Evolutionary conservation across 2,329 filamentous ascomycete genomes (phyloP), one percentile per base, ranked within the genome.

Genomic region (Coleophoma cylindrospora): DNA sequence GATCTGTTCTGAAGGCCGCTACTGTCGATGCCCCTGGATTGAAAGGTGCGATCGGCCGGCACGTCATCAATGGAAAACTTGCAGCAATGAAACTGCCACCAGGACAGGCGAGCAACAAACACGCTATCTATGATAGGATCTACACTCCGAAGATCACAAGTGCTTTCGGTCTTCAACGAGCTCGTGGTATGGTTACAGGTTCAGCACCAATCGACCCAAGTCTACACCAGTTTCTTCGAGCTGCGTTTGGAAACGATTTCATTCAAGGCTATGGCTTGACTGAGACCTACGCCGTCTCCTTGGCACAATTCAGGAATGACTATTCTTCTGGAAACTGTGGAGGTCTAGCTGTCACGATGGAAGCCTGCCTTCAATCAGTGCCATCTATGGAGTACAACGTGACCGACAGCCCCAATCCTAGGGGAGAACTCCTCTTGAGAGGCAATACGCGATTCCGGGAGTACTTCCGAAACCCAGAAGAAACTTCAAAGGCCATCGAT

Each of bases 321-420:
- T 83, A 88, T 64, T 79, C 77, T 9, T 73, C 84, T 4, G 91
- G 90, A 54, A 95, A 91, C 70, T 92, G 92, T 59, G 94, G 94
- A 47, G 83, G 79, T 5, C 77, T 91, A 0, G 77, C 80, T 53
- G 76, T 83, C 8, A 77, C 75, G 52, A 70, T 79, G 9, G 94
- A 99, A 72, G 73, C 85, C 45, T 95, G 91, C 67, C 76, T 96
- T 50, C 76, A 86, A 65, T 95, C 91, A 47, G 87, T 95, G 7
- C 91, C 92, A 1, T 92, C 97, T 55, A 92, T 96, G 79, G 92
- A 96, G 50, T 99, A 99, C 73, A 79, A 84, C 1, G 82, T 87
- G 45, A 85, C 87, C 10, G 92, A 99, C 74, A 89, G 87, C 74
- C 94, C 94, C 3, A 77, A 87, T 65, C 91, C 94, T 3, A 89